These are phyloP conservation scores for Daedaleopsis nitida DNA, from an alignment of 768 basidiomycete species.

Conservation along the genomic window DNA sequence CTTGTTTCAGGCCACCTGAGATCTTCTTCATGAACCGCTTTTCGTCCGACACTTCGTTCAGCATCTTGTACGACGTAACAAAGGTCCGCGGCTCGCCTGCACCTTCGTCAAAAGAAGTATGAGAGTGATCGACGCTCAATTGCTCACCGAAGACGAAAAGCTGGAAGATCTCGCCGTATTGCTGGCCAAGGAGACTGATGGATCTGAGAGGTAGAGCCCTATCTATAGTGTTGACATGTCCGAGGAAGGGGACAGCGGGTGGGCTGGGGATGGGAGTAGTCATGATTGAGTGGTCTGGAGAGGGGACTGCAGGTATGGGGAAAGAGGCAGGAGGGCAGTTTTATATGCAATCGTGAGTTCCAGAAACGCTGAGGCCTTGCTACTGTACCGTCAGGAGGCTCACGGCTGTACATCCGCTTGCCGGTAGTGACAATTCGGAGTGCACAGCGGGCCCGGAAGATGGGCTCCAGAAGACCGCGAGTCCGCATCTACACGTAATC, in stretches of 20 bases:
- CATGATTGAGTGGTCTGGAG: constrained; percentile 22
- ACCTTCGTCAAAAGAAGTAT: not conserved
- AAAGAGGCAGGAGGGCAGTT: no score
- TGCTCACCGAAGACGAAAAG: constrained; percentile 38
- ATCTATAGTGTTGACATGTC: constrained; percentile 40
- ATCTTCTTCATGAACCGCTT: constrained; percentile 43
- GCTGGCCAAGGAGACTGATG: constrained; percentile 36
- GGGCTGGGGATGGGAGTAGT: constrained; percentile 43
- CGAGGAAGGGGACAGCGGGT: constrained; percentile 42
- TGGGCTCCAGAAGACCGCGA: no score
- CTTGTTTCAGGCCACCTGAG: constrained; percentile 34
- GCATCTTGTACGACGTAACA: constrained; percentile 38
- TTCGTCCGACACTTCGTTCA: constrained; percentile 46
- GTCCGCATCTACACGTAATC: no score
- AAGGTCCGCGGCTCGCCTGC: constrained; percentile 31
- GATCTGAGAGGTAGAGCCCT: constrained; percentile 38
- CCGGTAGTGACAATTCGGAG: no score
- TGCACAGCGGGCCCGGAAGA: no score
- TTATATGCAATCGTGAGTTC: no score
- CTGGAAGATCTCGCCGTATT: constrained; percentile 46
- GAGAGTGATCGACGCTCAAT: no score
- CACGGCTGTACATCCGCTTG: no score
- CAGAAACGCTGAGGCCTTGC: no score
- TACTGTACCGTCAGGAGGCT: no score
- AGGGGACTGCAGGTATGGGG: no score